Base-by-base conservation (phyloP, 257 asterid genomes). In the Salvia hispanica region DNA sequence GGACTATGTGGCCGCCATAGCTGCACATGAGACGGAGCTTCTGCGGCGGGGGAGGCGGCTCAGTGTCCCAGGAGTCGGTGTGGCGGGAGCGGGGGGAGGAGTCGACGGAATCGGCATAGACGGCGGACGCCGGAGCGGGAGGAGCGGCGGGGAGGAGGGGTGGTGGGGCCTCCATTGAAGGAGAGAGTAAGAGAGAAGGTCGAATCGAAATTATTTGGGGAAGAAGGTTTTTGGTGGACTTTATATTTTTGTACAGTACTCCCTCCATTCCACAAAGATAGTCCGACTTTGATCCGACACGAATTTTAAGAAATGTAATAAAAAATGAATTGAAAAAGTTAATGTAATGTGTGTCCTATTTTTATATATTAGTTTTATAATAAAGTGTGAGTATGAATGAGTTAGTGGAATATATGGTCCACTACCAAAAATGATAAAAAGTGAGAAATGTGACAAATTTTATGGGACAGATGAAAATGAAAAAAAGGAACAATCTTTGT, bases 11-110 rank as follows among this genome's bases (percentile, higher is more conserved):
- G 0, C 98, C 98, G 51, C 96, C 95, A 57, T 88, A 93, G 80
- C 98, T 93, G 80, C 96, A 88, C 97, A 94, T 91, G 15, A 94
- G 83, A 9, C 96, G 95, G 79, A 93, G 89, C 66, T 88, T 88
- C 72, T 62, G 85, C 9, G 56, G 77, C 8, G 21, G 74, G 3
- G 31, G 31, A 73, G 64, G 85, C 39, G 34, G 82, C 62, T 55
- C 77, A 78, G 50, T 81, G 13, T 89, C 96, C 92, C 90, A 88
- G 14, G 97, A 81, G 33, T 83, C 85, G 0, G 89, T 80, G 64
- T 77, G 77, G 33, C 85, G 86, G 31, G 94, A 85, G 63, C 86
- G 84, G 1, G 92, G 96, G 3, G 93, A 88, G 12, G 96, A 89
- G 14, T 85, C 91, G 5, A 78, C 40, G 21, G 95, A 81, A 34